Percentiles rank a stretch among this genome's conserved stretches.
These are phyloP conservation scores for Amphibolis antarctica DNA, from an alignment of 106 monocot species.

Conservation along the genomic window DNA sequence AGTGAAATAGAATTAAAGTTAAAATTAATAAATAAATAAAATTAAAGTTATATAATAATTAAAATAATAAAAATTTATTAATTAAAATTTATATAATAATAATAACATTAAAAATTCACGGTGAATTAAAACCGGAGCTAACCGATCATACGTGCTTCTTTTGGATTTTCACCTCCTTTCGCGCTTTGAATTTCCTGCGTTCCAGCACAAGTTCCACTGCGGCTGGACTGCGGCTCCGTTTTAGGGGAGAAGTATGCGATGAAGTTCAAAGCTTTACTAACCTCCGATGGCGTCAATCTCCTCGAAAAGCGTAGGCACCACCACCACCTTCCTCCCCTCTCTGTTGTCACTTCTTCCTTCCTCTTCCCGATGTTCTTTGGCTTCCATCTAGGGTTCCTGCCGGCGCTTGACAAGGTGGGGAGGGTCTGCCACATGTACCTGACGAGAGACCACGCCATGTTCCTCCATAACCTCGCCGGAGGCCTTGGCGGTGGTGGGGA, in stretches of 20 bases:
- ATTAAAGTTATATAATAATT: too few species aligned
- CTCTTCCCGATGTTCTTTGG: not conserved
- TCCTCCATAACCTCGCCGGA: conserved; percentile 76
- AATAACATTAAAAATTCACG: too few species aligned
- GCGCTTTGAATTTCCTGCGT: too few species aligned
- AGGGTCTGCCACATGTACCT: conserved; percentile 71
- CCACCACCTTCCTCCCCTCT: not conserved
- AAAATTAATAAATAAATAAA: too few species aligned
- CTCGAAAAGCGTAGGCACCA: conserved; percentile 70
- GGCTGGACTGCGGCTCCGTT: too few species aligned
- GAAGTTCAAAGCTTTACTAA: conserved; percentile 96
- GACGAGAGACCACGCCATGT: conserved; percentile 61
- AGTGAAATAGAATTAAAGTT: too few species aligned
- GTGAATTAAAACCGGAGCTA: too few species aligned
- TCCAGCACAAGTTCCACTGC: too few species aligned
- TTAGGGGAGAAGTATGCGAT: conserved; percentile 18
- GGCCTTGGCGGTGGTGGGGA: conserved; percentile 32
- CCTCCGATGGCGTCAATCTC: conserved; percentile 68
- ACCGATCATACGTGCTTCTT: too few species aligned
- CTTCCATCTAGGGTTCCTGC: conserved; percentile 51
- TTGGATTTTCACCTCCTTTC: too few species aligned
- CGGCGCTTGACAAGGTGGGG: conserved; percentile 84
- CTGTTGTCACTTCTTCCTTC: not conserved
- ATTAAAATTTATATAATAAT: too few species aligned
- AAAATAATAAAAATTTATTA: too few species aligned